Evolutionary conservation across 257 asterid genomes (phyloP), one percentile per base, ranked within the genome.

Genomic region (Paraleonurus japonicus): DNA sequence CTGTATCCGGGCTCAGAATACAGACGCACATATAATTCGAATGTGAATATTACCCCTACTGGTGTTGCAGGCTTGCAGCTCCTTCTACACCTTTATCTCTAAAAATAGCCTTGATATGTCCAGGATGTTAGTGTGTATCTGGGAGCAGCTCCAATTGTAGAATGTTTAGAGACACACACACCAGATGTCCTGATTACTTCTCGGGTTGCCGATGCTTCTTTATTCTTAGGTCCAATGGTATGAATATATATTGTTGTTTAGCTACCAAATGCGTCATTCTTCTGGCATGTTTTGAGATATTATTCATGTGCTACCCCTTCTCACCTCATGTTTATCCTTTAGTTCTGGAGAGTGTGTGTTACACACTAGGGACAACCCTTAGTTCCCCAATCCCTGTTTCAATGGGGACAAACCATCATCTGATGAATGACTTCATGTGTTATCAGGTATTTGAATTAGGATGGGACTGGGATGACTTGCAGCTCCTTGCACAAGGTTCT

Each of bases 201-300:
- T 76, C 85, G 99, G 61, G 97, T 92, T 80, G 99, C 99, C 5
- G 99, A 95, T 86, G 99, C 99, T 64, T 78, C 99, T 75, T 81
- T 95, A 70, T 95, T 95, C 84, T 80, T 95, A 81, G 97, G 79
- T 77, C 97, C 99, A 58, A 89, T 95, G 99, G 99, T 91, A 85
- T 69, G 80, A 63, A 64, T 65, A 59, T 64, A 62, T 23, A 22
- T 55, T 17, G 4, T 68, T 48, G 66, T 47, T 69, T 61, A 24
- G 51, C 32, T 61, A 22, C 37, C 65, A 22, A 48, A 41, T 45
- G 64, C 11, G 2, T 41, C 73, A 24, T 6, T 37, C 23, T 24
- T 1, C 33, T 19, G 16, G 54, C 61, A 62, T 72, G 4, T 69
- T 72, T 69, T 70, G 45, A 71, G 74, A 66, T 68, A 12, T 28